Evolutionary conservation across 169 alveolate genomes (phyloP).

Genomic region (Plasmodium gonderi): DNA sequence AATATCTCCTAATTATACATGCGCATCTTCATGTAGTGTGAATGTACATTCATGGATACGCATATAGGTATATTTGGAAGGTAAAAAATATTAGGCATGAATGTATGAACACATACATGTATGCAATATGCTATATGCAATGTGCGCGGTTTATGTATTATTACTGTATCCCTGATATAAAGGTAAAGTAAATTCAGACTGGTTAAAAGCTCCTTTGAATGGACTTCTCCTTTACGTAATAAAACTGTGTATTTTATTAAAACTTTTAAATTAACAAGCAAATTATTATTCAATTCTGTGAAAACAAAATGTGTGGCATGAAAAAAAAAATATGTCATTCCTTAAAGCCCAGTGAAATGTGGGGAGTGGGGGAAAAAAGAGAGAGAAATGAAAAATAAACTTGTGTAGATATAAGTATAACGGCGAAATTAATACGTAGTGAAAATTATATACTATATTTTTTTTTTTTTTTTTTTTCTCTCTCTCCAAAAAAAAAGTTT

Average conservation of each 20-base stretch:
- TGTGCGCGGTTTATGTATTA: neutral
- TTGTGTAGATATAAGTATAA: constrained; percentile 6
- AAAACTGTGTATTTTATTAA: neutral
- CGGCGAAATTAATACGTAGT: neutral
- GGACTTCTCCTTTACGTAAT: neutral
- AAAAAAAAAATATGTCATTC: neutral
- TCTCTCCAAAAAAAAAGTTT: neutral
- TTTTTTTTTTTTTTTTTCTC: neutral
- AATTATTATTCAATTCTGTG: neutral
- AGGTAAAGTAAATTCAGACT: neutral
- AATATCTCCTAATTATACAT: too few relatives aligned
- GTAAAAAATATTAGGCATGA: too few relatives aligned
- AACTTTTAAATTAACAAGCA: neutral
- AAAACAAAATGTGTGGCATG: neutral
- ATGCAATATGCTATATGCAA: neutral
- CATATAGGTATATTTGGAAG: too few relatives aligned
- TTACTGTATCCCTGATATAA: neutral
- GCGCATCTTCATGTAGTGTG: too few relatives aligned
- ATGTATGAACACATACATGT: neutral
- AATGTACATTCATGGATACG: too few relatives aligned
- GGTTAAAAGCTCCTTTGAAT: constrained; percentile 1
- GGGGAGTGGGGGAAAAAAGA: neutral
- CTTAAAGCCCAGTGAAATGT: neutral
- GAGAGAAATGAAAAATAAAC: neutral
- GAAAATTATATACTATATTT: neutral